A percentile compares a stretch with the other conserved stretches of the same genome.
These are phyloP conservation scores for Dactylellina cionopaga DNA, from an alignment of 2,329 filamentous ascomycete genomes.

Conservation along the genomic window DNA sequence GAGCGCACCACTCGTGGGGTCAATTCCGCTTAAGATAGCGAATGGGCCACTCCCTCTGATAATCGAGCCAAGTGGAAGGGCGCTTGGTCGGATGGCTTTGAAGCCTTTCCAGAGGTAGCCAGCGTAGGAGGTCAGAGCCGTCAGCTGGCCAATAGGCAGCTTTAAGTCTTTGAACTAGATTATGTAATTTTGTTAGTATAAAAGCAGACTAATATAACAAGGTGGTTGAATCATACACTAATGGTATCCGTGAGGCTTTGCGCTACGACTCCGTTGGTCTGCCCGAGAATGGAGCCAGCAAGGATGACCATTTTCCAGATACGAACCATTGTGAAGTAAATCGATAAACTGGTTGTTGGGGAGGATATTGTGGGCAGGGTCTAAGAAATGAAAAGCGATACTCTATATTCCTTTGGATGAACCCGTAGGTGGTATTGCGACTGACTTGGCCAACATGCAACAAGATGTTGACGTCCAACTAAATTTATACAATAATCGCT, in stretches of 20 bases:
- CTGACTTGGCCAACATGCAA: too few species aligned
- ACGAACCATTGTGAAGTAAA: neutral
- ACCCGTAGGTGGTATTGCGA: too few species aligned
- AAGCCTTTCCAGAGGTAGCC: conserved; percentile 8
- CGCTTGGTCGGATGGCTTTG: conserved; percentile 1
- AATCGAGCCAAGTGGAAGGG: neutral
- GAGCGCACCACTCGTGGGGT: conserved; percentile 1
- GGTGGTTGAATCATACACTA: neutral
- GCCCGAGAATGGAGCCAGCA: neutral
- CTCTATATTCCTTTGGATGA: too few species aligned
- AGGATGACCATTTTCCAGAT: conserved; percentile 2
- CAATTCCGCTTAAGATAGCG: neutral
- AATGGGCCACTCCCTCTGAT: conserved; percentile 2
- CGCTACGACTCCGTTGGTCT: neutral
- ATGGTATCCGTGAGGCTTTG: neutral
- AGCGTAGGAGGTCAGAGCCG: conserved; percentile 8
- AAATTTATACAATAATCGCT: too few species aligned
- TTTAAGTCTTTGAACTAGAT: conserved; percentile 29
- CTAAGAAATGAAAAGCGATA: too few species aligned
- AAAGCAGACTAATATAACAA: neutral
- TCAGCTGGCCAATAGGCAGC: neutral
- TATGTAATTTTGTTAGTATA: neutral
- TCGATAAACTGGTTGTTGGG: neutral
- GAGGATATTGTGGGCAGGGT: too few species aligned
- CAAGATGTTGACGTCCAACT: too few species aligned